Evolutionary conservation across 129 eudicot genomes (phyloP), one percentile per base, ranked within the genome.

Genomic region (Scalesia atractyloides): DNA sequence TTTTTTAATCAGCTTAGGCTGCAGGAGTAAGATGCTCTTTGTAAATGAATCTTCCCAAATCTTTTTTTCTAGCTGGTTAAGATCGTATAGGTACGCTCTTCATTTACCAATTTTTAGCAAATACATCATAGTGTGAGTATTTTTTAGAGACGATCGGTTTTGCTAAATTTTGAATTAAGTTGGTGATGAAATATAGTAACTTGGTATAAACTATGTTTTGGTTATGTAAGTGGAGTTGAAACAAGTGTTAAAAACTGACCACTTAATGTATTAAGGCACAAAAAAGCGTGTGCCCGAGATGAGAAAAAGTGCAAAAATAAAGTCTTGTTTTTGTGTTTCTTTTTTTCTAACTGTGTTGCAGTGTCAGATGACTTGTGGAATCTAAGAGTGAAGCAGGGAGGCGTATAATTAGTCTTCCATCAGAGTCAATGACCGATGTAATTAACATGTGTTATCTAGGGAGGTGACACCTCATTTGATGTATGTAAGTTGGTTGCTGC

Each of bases 1-100:
- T 94, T 94, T 87, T 94, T 87, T 75, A 86, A 86, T 75, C 92
- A 89, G 69, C 69, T 94, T 73, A 86, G 82, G 80, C 86, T 94
- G 77, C 84, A 84, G 74, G 84, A 86, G 51, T 90, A 87, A 81
- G 19, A 33, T 19, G 61, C 77, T 48, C 72, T 68, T 69, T 79
- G 80, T 85, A 73, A 83, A 64, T 79, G 65, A 64, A 73, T 43
- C 78, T 61, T 44, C 81, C 19, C 75, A 18, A 68, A 65, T 73
- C 70, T 56, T 58, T 59, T 24, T 54, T 73, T 51, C 53, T 62
- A 56, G 48, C 56, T 52, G 59, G 14, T 69, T 64, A 37, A 26
- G 75, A 70, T 80, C 73, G 65, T 64, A 66, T 67, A 68, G 86
- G 97, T 81, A 79, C 66, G 84, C 54, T 57, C 76, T 73, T 43